Percentiles rank a stretch among this genome's conserved stretches.
phyloP scores from a whole-genome alignment of 129 eudicot species.

The carrot (Daucus carota) region DH1_v3.0 NC_030384.2:33963501-33964000 shows the following conservation, averaged over 20 bases:
- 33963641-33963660: slow-evolving; percentile 46
- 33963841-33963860: not conserved
- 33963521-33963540: too few relatives aligned
- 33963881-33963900: slow-evolving; percentile 30
- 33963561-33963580: slow-evolving; percentile 14
- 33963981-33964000: slow-evolving; percentile 41
- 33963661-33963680: slow-evolving; percentile 1
- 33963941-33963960: slow-evolving; percentile 21
- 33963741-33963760: not conserved
- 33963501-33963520: not conserved
- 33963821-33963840: not conserved
- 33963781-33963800: not conserved
- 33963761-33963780: not conserved
- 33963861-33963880: slow-evolving; percentile 23
- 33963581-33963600: slow-evolving; percentile 1
- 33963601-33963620: slow-evolving; percentile 8
- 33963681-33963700: slow-evolving; percentile 47
- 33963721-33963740: slow-evolving; percentile 17
- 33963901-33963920: slow-evolving; percentile 14
- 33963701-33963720: slow-evolving; percentile 45
- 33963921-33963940: slow-evolving; percentile 14
- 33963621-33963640: slow-evolving; percentile 33
- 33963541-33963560: too few relatives aligned
- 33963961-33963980: slow-evolving; percentile 53
- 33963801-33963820: slow-evolving; percentile 2